These are phyloP conservation scores for Pichia nakasei DNA, from an alignment of 805 yeast genomes.

Conservation along the genomic window DNA sequence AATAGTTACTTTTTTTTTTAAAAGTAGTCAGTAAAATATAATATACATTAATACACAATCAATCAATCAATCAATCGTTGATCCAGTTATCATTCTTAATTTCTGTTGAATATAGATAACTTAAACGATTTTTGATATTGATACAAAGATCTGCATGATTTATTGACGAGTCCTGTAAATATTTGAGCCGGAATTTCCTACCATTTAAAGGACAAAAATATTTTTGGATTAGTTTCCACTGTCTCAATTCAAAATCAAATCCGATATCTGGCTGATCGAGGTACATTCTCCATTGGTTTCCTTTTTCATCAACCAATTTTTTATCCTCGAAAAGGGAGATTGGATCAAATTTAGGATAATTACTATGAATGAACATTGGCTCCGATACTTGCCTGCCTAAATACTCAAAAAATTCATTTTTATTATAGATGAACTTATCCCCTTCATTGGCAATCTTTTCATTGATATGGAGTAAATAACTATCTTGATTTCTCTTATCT, in stretches of 20 bases:
- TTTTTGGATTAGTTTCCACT: conserved; percentile 46
- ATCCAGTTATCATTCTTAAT: neutral
- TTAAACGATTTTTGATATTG: conserved; percentile 1
- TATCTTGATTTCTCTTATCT: conserved; percentile 25
- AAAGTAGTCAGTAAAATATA: neutral
- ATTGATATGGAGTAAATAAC: conserved; percentile 15
- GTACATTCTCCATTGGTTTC: conserved; percentile 22
- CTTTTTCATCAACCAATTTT: conserved; percentile 19
- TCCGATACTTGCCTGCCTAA: conserved; percentile 19
- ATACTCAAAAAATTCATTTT: conserved; percentile 15
- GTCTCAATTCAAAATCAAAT: conserved; percentile 51
- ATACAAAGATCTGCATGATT: conserved; percentile 17
- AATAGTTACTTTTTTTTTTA: neutral
- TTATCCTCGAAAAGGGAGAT: conserved; percentile 28
- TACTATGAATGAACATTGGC: conserved; percentile 41
- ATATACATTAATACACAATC: no score
- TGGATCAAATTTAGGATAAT: conserved; percentile 49
- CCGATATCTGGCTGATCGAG: conserved; percentile 22
- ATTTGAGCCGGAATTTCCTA: conserved; percentile 17
- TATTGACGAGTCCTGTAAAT: conserved; percentile 16
- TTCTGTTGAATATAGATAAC: conserved; percentile 1
- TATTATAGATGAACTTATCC: conserved; percentile 4
- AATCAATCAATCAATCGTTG: no score
- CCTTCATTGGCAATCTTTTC: neutral
- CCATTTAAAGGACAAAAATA: conserved; percentile 22